Evolutionary conservation across 2,329 filamentous ascomycete genomes (phyloP), one percentile per base, ranked within the genome.

Genomic region (Canariomyces notabilis): DNA sequence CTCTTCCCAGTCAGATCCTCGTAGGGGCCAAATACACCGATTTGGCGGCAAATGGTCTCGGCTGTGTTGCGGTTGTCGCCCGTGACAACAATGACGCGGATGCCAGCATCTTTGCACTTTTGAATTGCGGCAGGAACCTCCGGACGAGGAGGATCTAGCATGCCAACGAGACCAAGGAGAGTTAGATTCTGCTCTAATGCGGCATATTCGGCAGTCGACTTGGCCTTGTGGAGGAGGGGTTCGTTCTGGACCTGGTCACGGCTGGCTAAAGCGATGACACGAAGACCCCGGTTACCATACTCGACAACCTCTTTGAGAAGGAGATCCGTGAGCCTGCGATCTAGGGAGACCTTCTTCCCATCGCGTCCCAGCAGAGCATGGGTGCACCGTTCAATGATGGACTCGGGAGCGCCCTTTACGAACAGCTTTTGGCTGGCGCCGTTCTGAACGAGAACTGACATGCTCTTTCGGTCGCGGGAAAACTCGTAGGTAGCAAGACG

Each of bases 21-120:
- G 50, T 84, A 70, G 55, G 78, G 70, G 14, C 82, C 85, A 66
- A 98, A 98, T 42, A 98, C 83, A 51, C 93, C 93, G 64, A 98
- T 98, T 67, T 95, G 87, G 60, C 91, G 86, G 73, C 93, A 98
- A 64, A 98, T 96, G 51, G 89, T 91, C 72, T 98, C 93, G 7
- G 93, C 93, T 3, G 93, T 98, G 72, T 94, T 95, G 64, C 86
- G 89, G 72, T 95, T 98, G 70, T 98, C 93, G 61, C 93, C 93
- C 44, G 93, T 98, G 67, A 98, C 96, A 55, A 98, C 93, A 57
- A 98, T 89, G 40, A 98, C 89, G 51, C 93, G 86, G 59, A 98
- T 97, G 57, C 93, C 93, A 57, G 93, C 93, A 52, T 88, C 83
- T 67, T 85, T 87, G 70, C 93, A 98, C 67, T 95, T 87, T 62